Evolutionary conservation across 2,329 filamentous ascomycete species (phyloP), one percentile per base, ranked within the genome.

Genomic region (Pseudogymnoascus sp.): DNA sequence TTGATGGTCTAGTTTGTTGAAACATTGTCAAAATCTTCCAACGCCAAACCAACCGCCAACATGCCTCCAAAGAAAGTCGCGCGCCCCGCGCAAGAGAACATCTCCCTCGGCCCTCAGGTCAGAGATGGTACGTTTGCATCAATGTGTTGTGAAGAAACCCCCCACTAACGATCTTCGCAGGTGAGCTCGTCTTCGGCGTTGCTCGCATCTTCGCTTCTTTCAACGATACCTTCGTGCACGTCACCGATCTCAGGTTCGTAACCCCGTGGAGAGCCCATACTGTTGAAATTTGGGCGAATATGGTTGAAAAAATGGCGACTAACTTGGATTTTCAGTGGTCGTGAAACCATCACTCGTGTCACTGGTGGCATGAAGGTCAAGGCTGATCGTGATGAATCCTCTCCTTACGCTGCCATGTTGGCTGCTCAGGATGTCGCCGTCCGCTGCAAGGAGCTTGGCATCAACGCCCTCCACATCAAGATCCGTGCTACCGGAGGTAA

Each of bases 291-390:
- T 52, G 45, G 64, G 69, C 69, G 68, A 71, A 66, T 73, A 23
- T 60, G 39, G 64, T 69, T 68, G 68, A 71, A 66, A 72, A 73
- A 74, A 75, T 71, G 78, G 69, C 81, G 80, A 81, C 85, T 88
- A 81, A 88, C 81, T 76, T 84, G 82, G 81, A 81, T 86, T 86
- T 84, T 78, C 83, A 95, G 91, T 83, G 94, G 94, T 83, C 94
- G 94, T 82, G 94, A 99, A 90, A 99, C 95, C 83, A 97, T 99
- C 84, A 91, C 87, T 87, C 92, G 94, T 91, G 93, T 99, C 73
- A 99, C 95, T 75, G 94, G 95, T 84, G 95, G 95, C 78, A 99
- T 99, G 94, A 99, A 99, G 87, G 94, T 99, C 87, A 99, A 99
- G 90, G 92, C 92, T 81, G 92, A 99, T 78, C 93, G 94, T 86